Conservation (phyloP, 208 protist genomes). For the Herpetomonas muscarum region DNA sequence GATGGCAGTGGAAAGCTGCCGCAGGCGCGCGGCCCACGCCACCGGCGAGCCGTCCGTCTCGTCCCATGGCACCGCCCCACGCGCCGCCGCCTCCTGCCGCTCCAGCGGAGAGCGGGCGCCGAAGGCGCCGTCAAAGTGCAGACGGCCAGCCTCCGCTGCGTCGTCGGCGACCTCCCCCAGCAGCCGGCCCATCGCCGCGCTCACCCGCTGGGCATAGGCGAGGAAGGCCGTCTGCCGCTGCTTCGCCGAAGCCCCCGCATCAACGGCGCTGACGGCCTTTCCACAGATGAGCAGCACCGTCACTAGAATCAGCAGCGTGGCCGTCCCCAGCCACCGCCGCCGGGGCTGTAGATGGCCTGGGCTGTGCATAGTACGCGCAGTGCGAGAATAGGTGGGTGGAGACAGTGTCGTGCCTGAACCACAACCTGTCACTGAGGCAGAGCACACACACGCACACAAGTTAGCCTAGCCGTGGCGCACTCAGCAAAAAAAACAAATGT, state of each 20-base stretch:
- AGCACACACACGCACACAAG: too few relatives aligned
- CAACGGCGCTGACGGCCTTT: not conserved
- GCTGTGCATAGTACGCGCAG: too few relatives aligned
- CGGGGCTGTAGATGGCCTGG: not conserved
- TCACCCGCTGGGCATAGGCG: constrained; percentile 22
- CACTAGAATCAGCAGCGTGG: not conserved
- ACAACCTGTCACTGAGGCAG: too few relatives aligned
- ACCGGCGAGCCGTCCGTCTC: not conserved
- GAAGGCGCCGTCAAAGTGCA: not conserved
- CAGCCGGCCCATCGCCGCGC: constrained; percentile 13
- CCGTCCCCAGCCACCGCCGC: not conserved
- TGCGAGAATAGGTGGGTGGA: too few relatives aligned
- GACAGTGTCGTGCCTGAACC: too few relatives aligned
- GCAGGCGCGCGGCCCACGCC: not conserved
- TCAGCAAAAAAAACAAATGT: too few relatives aligned
- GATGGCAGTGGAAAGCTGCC: too few relatives aligned
- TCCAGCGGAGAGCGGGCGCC: too few relatives aligned
- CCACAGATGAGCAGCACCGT: not conserved
- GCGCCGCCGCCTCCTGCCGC: too few relatives aligned
- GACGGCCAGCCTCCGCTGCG: not conserved
- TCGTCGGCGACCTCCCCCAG: not conserved
- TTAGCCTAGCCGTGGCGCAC: too few relatives aligned
- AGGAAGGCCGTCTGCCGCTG: constrained; percentile 11
- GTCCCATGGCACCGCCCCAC: too few relatives aligned
- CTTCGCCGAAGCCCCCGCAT: not conserved